Conservation (phyloP, 2,329 filamentous ascomycete genomes). For the Fusarium goolgardi region DNA sequence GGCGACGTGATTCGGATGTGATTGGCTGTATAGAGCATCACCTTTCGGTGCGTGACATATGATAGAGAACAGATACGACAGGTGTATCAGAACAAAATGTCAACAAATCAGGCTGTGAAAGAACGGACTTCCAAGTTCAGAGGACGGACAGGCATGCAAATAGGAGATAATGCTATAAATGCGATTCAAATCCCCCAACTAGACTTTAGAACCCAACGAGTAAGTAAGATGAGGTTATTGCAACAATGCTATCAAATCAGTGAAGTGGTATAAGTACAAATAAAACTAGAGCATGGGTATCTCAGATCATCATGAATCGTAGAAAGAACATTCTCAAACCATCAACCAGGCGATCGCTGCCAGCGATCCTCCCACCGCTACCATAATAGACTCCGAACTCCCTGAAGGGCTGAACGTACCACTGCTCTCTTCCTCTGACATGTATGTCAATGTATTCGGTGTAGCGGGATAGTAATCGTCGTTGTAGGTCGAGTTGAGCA, state of each 20-base stretch:
- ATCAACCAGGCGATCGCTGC: conserved; percentile 18
- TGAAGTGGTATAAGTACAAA: not conserved
- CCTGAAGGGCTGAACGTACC: not conserved
- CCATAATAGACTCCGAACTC: not conserved
- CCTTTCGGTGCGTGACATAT: too few relatives aligned
- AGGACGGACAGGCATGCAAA: not conserved
- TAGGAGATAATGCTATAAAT: not conserved
- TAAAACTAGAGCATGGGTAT: conserved; percentile 26
- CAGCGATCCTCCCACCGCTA: conserved; percentile 14
- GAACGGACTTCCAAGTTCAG: not conserved
- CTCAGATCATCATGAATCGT: conserved; percentile 18
- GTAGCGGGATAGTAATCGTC: conserved; percentile 63
- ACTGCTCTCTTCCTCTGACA: conserved; percentile 8
- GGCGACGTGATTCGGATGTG: not conserved
- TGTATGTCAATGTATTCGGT: conserved; percentile 52
- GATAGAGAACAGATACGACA: not conserved
- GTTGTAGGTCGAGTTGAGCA: conserved; percentile 70
- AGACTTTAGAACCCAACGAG: not conserved
- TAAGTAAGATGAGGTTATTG: not conserved
- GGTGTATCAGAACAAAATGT: not conserved
- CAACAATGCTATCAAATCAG: not conserved
- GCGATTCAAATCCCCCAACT: not conserved
- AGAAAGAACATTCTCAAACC: conserved; percentile 3
- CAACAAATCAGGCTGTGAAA: not conserved
- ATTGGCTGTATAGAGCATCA: not conserved